Percentiles rank a stretch among this genome's conserved stretches.
Evolutionary conservation across 139 green algal species (phyloP).

Genomic region (Closterium sp.): DNA sequence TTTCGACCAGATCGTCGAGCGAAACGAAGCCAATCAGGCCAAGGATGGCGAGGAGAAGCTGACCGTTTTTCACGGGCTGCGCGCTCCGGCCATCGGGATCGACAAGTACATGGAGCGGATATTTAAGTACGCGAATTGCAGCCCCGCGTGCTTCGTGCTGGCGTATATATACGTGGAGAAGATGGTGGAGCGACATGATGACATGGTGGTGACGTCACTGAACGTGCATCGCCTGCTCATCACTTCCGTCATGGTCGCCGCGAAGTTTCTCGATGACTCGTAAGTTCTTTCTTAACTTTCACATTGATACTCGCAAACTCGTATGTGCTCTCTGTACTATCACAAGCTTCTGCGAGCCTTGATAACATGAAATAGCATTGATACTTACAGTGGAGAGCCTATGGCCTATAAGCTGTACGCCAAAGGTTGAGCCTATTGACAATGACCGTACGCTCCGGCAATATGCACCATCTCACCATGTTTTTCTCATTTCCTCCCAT

Average conservation of each 20-base stretch:
- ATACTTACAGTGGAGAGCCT: not conserved
- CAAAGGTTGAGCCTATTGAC: too few relatives aligned
- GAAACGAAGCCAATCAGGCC: constrained; percentile 23
- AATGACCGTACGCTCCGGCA: too few relatives aligned
- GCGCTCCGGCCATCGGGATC: constrained; percentile 64
- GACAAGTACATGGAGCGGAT: constrained; percentile 68
- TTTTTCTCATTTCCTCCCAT: not conserved
- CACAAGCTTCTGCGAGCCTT: too few relatives aligned
- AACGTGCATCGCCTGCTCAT: constrained; percentile 74
- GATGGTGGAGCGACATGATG: constrained; percentile 49
- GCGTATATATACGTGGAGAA: constrained; percentile 66
- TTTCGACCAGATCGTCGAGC: constrained; percentile 25
- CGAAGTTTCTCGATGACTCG: constrained; percentile 76
- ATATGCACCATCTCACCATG: not conserved
- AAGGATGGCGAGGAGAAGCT: constrained; percentile 21
- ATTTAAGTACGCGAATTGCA: constrained; percentile 70
- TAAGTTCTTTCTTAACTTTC: constrained; percentile 29
- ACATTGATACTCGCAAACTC: too few relatives aligned
- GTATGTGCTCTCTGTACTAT: too few relatives aligned
- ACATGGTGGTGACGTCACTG: constrained; percentile 51
- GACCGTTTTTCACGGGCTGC: constrained; percentile 65
- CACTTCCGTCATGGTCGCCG: constrained; percentile 63
- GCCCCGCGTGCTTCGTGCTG: constrained; percentile 67
- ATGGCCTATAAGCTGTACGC: too few relatives aligned
- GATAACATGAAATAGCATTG: not conserved